Percentiles rank a stretch among this genome's conserved stretches.
phyloP scores from a whole-genome alignment of 768 basidiomycete genomes.

The Collybiopsis luxurians region DNA sequence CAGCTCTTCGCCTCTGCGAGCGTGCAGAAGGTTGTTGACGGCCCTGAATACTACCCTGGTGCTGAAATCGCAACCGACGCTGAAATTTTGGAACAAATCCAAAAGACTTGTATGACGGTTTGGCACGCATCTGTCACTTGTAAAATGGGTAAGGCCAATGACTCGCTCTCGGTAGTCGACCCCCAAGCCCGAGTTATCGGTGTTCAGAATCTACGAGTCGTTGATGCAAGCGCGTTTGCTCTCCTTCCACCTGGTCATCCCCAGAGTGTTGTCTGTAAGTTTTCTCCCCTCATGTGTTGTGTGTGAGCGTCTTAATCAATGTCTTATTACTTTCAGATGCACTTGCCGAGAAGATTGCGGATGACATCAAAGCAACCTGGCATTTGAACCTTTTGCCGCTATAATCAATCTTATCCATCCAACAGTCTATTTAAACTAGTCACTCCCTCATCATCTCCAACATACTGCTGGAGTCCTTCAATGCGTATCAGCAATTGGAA shows the following conservation, averaged over 20 bases:
- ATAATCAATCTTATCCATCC: no score
- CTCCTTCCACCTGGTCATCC: no score
- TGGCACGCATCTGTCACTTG: not conserved
- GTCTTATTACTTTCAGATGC: not conserved
- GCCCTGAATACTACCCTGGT: slow-evolving; percentile 16
- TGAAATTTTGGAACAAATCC: slow-evolving; percentile 13
- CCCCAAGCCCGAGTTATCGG: not conserved
- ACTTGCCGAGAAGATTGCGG: no score
- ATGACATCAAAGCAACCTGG: not conserved
- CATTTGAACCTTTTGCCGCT: not conserved
- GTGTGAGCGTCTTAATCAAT: not conserved
- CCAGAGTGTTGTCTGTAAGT: not conserved
- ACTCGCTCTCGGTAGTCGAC: not conserved
- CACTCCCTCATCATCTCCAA: no score
- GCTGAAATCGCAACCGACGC: slow-evolving; percentile 19
- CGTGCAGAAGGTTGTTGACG: slow-evolving; percentile 7
- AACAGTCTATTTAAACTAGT: no score
- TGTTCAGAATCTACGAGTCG: not conserved
- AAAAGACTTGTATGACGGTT: not conserved
- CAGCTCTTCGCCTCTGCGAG: not conserved
- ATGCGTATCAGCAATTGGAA: no score
- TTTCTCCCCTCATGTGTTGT: not conserved
- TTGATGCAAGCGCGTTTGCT: not conserved
- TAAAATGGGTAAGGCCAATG: not conserved
- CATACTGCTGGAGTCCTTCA: no score